These are phyloP conservation scores for Plasmodium knowlesi DNA, from an alignment of 169 alveolate species.

Conservation along the genomic window DNA sequence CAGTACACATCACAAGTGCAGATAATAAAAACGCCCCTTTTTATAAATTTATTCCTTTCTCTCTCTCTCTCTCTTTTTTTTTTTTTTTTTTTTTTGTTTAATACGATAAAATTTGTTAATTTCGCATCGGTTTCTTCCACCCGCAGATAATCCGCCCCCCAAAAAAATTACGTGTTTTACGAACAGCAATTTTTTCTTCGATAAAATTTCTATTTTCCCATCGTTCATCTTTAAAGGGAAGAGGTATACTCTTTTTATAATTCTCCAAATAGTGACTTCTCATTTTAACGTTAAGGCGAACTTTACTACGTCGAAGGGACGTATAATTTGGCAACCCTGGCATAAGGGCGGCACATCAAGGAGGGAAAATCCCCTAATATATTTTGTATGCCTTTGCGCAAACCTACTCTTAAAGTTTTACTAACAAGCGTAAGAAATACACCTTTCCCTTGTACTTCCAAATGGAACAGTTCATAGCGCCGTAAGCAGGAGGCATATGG, in stretches of 20 bases:
- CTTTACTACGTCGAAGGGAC: background rate
- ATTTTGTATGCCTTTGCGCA: background rate
- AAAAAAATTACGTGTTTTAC: constrained; percentile 9
- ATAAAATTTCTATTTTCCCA: background rate
- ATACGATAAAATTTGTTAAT: background rate
- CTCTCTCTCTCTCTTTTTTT: too few relatives aligned
- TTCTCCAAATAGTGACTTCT: background rate
- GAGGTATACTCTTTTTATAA: background rate
- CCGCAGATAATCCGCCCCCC: background rate
- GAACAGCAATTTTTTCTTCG: background rate
- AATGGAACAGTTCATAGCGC: constrained; percentile 74
- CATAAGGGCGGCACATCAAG: background rate
- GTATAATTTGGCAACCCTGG: background rate
- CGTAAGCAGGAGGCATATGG: constrained; percentile 27
- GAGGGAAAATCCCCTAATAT: background rate
- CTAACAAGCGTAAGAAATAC: background rate
- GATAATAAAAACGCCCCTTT: background rate
- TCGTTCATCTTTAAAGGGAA: background rate
- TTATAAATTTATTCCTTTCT: background rate
- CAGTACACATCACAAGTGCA: background rate
- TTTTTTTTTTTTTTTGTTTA: background rate
- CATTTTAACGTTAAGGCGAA: background rate
- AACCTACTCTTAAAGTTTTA: background rate
- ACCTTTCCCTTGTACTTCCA: background rate
- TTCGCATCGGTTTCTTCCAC: background rate